phyloP scores from a whole-genome alignment of 2,329 filamentous ascomycete genomes.

The Sporothrix schenckii region DNA sequence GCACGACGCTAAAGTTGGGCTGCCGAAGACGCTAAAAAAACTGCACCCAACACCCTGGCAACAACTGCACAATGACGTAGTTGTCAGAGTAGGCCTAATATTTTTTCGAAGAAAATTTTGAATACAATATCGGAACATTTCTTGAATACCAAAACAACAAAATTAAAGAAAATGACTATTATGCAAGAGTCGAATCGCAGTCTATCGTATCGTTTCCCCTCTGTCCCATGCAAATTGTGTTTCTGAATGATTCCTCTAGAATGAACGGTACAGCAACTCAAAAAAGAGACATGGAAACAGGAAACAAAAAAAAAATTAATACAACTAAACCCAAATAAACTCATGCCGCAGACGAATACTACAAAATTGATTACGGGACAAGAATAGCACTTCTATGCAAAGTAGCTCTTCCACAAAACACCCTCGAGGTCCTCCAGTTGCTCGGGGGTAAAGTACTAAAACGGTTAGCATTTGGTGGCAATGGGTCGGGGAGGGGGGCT shows the following conservation, averaged over 20 bases:
- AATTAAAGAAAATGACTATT: neutral
- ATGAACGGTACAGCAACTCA: neutral
- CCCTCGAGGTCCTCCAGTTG: conserved; percentile 94
- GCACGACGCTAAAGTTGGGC: neutral
- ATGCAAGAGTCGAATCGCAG: neutral
- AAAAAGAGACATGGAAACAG: neutral
- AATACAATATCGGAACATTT: neutral
- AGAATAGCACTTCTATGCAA: conserved; percentile 62
- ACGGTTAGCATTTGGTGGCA: neutral
- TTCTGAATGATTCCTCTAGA: neutral
- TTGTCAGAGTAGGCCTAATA: neutral
- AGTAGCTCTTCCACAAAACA: conserved; percentile 99
- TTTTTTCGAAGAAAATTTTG: neutral
- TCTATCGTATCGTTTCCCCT: neutral
- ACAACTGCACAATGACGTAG: conserved; percentile 21
- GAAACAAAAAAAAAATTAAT: neutral
- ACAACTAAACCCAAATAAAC: neutral
- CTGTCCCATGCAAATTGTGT: neutral
- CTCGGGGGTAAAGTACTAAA: conserved; percentile 79
- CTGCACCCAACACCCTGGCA: neutral
- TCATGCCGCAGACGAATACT: neutral
- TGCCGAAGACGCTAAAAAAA: neutral
- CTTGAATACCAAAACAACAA: neutral
- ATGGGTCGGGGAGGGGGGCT: no score
- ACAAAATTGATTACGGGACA: neutral